These are phyloP conservation scores for Alternaria ventricosa DNA, from an alignment of 2,329 filamentous ascomycete genomes.

Conservation along the genomic window DNA sequence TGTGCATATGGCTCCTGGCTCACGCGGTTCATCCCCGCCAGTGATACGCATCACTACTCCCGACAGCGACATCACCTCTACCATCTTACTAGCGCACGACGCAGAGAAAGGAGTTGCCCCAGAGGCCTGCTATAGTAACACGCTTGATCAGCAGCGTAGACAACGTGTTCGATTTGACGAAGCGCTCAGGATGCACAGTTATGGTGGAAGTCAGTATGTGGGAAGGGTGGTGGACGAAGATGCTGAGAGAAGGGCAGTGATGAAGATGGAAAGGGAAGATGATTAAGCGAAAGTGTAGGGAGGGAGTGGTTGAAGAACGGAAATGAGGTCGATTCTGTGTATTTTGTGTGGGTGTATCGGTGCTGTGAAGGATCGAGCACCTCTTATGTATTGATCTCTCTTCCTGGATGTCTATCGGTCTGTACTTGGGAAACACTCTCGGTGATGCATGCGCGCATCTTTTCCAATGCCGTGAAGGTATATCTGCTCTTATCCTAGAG, in stretches of 20 bases:
- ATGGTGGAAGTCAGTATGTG: neutral
- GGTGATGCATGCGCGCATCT: too few species aligned
- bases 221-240: neutral
- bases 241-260: neutral
- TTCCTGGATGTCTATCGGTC: too few species aligned
- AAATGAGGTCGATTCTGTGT: too few species aligned
- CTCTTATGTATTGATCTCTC: too few species aligned
- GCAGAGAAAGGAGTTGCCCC: fast-evolving
- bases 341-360: too few species aligned
- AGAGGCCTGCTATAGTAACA: fast-evolving
- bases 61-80: fast-evolving
- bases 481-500: fast-evolving
- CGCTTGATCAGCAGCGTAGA: neutral
- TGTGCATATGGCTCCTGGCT: too few species aligned
- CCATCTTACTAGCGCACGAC: neutral
- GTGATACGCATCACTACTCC: neutral
- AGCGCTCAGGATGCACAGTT: neutral
- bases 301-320: neutral
- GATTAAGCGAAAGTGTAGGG: fast-evolving
- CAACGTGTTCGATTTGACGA: neutral
- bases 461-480: fast-evolving
- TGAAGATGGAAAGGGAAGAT: neutral
- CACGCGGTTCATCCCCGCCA: too few species aligned
- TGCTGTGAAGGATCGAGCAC: too few species aligned
- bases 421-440: too few species aligned